Evolutionary conservation across 2,329 filamentous ascomycete genomes (phyloP), one percentile per base, ranked within the genome.

Genomic region (Neonectria coccinea): DNA sequence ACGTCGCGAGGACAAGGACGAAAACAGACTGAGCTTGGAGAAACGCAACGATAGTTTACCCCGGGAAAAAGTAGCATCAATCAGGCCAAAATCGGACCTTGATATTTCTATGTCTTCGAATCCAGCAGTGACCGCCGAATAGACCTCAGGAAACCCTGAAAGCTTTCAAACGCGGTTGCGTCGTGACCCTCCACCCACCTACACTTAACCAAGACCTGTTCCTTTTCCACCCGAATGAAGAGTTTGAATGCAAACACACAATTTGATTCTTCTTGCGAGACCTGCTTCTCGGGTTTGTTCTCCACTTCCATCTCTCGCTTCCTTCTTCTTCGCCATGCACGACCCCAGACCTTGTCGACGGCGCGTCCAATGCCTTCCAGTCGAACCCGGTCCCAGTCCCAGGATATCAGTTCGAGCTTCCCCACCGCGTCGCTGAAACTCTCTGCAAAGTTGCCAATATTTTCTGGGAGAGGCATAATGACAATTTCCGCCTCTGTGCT

Each of bases 131-230:
- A 56, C 45, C 67, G 66, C 1, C 66, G 72, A 5, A 73, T 82
- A 9, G 74, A 66, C 77, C 89, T 92, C 48, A 97, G 68, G 82
- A 94, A 93, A 0, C 93, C 94, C 65, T 89, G 91, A 67, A 99
- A 93, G 75, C 94, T 97, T 79, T 97, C 92, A 78, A 95, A 97
- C 0, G 96, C 75, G 1, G 89, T 84, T 18, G 86, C 82, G 69
- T 97, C 92, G 6, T 84, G 82, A 0, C 96, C 95, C 71, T 92
- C 89, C 1, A 93, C 74, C 94, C 78, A 81, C 33, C 92, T 84
- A 58, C 91, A 82, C 5, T 78, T 70, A 5, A 91, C 79, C 2
- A 75, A 78, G 0, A 89, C 80, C 18, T 79, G 75, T 2, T 75
- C 71, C 55, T 76, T 76, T 18, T 78, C 73, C 1, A 81, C 76